phyloP scores from a whole-genome alignment of 805 yeast species.

The Saturnispora kantuleensis region DNA sequence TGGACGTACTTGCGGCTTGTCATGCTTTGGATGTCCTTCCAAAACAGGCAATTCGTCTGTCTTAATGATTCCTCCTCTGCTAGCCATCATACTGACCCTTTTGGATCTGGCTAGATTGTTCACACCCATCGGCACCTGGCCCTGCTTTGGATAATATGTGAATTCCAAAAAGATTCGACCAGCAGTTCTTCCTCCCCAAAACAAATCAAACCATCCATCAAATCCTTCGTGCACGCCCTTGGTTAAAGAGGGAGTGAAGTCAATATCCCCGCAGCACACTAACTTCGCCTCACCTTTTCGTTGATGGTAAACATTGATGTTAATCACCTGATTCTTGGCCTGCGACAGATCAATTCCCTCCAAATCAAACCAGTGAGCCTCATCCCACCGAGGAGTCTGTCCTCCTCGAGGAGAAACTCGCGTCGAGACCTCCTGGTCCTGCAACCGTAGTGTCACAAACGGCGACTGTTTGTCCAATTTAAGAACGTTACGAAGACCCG shows the following conservation, averaged over 20 bases:
- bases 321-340: conserved; percentile 41
- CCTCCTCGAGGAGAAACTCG: conserved; percentile 80
- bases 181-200: conserved; percentile 61
- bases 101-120: conserved; percentile 17
- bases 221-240: conserved; percentile 63
- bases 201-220: conserved; percentile 76
- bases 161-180: conserved; percentile 86
- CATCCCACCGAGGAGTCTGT: conserved; percentile 85
- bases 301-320: conserved; percentile 74
- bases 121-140: conserved; percentile 24
- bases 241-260: conserved; percentile 61
- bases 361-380: conserved; percentile 58
- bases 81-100: not conserved
- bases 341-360: conserved; percentile 38
- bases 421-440: conserved; percentile 73
- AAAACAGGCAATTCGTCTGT: conserved; percentile 10
- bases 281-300: conserved; percentile 78
- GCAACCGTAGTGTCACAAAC: conserved; percentile 72
- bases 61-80: not conserved
- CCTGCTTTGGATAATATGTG: conserved; percentile 67
- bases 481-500: conserved; percentile 76
- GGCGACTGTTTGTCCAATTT: conserved; percentile 92
- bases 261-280: conserved; percentile 74
- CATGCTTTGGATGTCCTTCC: not conserved
- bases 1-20: no score